Conservation (phyloP, 805 yeast genomes). For the Candida vaughaniae region DNA sequence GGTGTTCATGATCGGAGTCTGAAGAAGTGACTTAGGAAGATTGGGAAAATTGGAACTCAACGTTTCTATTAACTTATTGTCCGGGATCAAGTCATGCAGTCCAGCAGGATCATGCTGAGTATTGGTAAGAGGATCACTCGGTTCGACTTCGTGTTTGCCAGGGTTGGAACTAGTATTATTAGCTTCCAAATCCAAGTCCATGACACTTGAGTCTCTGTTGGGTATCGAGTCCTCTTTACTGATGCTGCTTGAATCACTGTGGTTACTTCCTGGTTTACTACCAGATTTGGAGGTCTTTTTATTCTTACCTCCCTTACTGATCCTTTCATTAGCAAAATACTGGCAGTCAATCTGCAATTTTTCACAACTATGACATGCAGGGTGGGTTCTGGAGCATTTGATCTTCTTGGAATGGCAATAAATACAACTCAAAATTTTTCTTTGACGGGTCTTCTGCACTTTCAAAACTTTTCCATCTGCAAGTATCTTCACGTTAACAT, state of each 20-base stretch:
- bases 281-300: background rate
- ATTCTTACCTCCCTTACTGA: constrained; percentile 44
- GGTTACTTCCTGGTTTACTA: background rate
- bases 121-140: too few species aligned
- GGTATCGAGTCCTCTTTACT: constrained; percentile 4
- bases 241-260: constrained; percentile 2
- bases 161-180: background rate
- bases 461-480: constrained; percentile 57
- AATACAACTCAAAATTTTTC: constrained; percentile 56
- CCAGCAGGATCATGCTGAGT: background rate
- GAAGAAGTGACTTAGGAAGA: constrained; percentile 10
- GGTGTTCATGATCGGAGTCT: constrained; percentile 17
- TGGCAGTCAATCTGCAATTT: constrained; percentile 48
- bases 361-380: constrained; percentile 55
- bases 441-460: constrained; percentile 59
- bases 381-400: constrained; percentile 59
- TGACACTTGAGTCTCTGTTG: background rate
- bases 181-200: background rate
- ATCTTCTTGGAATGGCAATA: constrained; percentile 62
- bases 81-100: background rate
- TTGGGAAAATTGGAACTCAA: constrained; percentile 12
- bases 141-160: background rate
- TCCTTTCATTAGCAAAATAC: constrained; percentile 58
- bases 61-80: constrained; percentile 5
- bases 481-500: constrained; percentile 21